Conservation (phyloP, 331 rosid species). For the Cydonia oblonga region DNA sequence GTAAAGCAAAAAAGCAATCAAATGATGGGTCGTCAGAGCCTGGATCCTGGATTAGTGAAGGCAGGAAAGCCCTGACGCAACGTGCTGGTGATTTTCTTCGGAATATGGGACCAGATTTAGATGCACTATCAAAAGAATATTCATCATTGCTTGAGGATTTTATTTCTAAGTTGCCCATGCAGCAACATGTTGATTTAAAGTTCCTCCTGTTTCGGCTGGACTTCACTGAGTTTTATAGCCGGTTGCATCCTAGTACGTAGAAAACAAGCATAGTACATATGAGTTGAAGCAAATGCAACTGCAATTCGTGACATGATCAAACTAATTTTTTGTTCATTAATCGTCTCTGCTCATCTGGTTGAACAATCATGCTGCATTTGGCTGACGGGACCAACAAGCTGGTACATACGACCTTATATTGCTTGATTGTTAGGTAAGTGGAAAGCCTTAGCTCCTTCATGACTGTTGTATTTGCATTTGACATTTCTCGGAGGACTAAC, state of each 20-base stretch:
- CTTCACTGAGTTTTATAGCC: constrained; percentile 79
- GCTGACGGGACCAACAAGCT: constrained; percentile 31
- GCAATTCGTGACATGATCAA: constrained; percentile 10
- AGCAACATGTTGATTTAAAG: constrained; percentile 91
- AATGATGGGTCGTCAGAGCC: constrained; percentile 34
- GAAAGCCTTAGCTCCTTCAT: constrained; percentile 9
- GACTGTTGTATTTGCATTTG: not conserved
- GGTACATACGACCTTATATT: constrained; percentile 10
- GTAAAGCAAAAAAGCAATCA: constrained; percentile 36
- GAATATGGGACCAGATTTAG: constrained; percentile 69
- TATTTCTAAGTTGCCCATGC: constrained; percentile 87
- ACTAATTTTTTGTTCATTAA: constrained; percentile 19
- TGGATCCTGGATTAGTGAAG: constrained; percentile 75
- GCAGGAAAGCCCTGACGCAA: constrained; percentile 83
- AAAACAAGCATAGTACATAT: constrained; percentile 11
- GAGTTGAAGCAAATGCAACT: constrained; percentile 21
- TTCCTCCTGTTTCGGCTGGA: constrained; percentile 94
- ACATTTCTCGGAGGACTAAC: not conserved
- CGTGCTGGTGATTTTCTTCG: constrained; percentile 79
- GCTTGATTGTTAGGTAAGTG: constrained; percentile 44
- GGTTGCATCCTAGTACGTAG: constrained; percentile 42
- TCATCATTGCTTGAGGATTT: constrained; percentile 76
- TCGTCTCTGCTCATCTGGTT: constrained; percentile 20
- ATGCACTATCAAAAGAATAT: constrained; percentile 67
- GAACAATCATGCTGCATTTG: constrained; percentile 19